Evolutionary conservation across 2,329 filamentous ascomycete genomes (phyloP), one percentile per base, ranked within the genome.

Genomic region (Scortechinia acanthostroma): DNA sequence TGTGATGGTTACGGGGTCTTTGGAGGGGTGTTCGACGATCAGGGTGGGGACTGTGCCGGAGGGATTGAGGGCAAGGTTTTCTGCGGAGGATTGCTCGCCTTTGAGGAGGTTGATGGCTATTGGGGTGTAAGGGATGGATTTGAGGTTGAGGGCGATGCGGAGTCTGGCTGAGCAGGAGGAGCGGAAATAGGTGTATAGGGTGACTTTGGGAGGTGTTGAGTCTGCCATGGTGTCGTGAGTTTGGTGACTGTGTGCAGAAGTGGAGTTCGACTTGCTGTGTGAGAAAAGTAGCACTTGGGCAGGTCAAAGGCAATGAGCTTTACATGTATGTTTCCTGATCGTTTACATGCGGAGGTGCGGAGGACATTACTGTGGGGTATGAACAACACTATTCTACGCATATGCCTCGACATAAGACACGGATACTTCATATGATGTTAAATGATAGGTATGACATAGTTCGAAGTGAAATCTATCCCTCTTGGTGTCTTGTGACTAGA

Each of bases 151-250:
- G 19, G 71, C 71, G 49, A 76, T 74, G 45, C 70, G 69, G 4
- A 76, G 58, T 3, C 71, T 65, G 2, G 63, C 70, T 2, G 70
- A 69, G 58, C 70, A 75, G 25, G 69, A 71, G 45, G 70, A 74
- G 43, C 68, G 66, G 55, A 70, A 71, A 56, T 73, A 73, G 45
- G 64, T 70, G 58, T 74, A 63, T 17, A 74, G 62, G 28, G 57
- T 40, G 6, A 40, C 17, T 10, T 40, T 19, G 10, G 25, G 25
- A 10, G n/a, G 10, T 10, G 35, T 40, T 10, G 17, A 10, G 35
- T 40, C 10, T 10, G 10, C 17, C 10, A 19, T 40, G 25, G n/a
- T 30, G 25, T 30, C n/a, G 25, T 30, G 25, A 30, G 10, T 30
- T 30, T 10, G 10, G 25, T 30, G 10, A 10, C n/a, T 30, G n/a